These are phyloP conservation scores for Picocystis sp. DNA, from an alignment of 163 green algal genomes.

Conservation along the genomic window DNA sequence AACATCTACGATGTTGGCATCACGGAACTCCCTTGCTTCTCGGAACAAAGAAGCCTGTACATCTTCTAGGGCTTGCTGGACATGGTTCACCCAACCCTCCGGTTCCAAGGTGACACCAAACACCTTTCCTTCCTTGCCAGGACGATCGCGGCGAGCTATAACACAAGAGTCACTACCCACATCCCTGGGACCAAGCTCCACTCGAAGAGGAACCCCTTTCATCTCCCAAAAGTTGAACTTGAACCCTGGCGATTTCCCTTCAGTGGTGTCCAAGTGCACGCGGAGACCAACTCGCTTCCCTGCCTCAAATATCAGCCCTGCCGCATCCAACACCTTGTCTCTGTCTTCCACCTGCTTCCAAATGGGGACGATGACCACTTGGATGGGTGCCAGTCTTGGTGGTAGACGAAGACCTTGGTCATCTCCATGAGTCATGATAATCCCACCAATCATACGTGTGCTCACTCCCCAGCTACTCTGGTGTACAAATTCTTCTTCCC, in stretches of 20 bases:
- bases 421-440: slow-evolving; percentile 96
- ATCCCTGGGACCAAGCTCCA: slow-evolving; percentile 81
- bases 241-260: slow-evolving; percentile 67
- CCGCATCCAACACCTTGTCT: slow-evolving; percentile 40
- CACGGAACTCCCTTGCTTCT: slow-evolving; percentile 58
- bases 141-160: slow-evolving; percentile 32
- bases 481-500: slow-evolving; percentile 55
- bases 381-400: slow-evolving; percentile 68
- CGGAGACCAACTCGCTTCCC: slow-evolving; percentile 51
- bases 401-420: slow-evolving; percentile 80
- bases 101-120: slow-evolving; percentile 34
- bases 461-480: slow-evolving; percentile 84
- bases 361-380: slow-evolving; percentile 92
- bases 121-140: slow-evolving; percentile 84
- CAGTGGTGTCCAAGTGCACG: slow-evolving; percentile 50
- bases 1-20: slow-evolving; percentile 92
- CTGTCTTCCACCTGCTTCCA: slow-evolving; percentile 68
- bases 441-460: slow-evolving; percentile 83
- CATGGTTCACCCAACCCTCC: slow-evolving; percentile 32
- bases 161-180: slow-evolving; percentile 62
- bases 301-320: slow-evolving; percentile 27
- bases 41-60: slow-evolving; percentile 39
- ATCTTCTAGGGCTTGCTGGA: slow-evolving; percentile 36
- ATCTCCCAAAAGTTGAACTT: slow-evolving; percentile 95
- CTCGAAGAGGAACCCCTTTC: slow-evolving; percentile 56